Evolutionary conservation across 2,329 filamentous ascomycete genomes (phyloP).

Genomic region (Rhinocladiella similis): DNA sequence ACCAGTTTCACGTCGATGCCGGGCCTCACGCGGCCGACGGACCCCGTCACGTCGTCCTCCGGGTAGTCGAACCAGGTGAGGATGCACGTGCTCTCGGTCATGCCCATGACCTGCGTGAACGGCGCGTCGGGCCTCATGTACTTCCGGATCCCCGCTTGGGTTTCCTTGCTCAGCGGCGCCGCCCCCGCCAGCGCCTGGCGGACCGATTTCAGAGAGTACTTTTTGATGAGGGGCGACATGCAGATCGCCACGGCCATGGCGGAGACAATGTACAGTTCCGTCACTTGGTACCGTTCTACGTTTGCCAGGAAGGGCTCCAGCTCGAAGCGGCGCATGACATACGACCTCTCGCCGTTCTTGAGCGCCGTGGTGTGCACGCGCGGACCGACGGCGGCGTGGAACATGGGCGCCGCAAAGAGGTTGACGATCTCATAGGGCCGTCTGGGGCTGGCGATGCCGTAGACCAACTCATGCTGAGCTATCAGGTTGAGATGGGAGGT

Average conservation of each 20-base stretch:
- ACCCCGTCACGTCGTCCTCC: slow-evolving; percentile 45
- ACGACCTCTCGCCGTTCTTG: slow-evolving; percentile 47
- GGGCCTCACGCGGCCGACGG: slow-evolving; percentile 48
- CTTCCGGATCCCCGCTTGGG: slow-evolving; percentile 42
- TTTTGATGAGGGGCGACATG: slow-evolving; percentile 22
- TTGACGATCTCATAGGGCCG: background rate
- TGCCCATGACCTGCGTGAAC: slow-evolving; percentile 53
- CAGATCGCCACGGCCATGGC: slow-evolving; percentile 44
- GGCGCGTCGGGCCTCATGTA: slow-evolving; percentile 43
- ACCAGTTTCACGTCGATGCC: slow-evolving; percentile 34
- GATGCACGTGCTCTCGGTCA: slow-evolving; percentile 51
- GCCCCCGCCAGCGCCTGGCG: slow-evolving; percentile 40
- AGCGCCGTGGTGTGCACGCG: slow-evolving; percentile 27
- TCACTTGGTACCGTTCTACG: slow-evolving; percentile 16
- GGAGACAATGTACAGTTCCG: slow-evolving; percentile 37
- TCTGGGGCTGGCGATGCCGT: background rate
- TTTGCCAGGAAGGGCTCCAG: slow-evolving; percentile 17
- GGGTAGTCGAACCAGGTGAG: slow-evolving; percentile 32
- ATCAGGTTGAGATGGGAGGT: slow-evolving; percentile 53
- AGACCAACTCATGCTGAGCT: slow-evolving; percentile 45
- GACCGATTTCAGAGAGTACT: slow-evolving; percentile 32
- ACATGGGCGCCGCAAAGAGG: slow-evolving; percentile 27
- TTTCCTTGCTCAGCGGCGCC: slow-evolving; percentile 47
- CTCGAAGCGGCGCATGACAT: slow-evolving; percentile 48
- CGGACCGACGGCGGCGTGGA: slow-evolving; percentile 18